phyloP scores from a whole-genome alignment of 495 filamentous ascomycete genomes.

The Daldinia caldariorum region DNA sequence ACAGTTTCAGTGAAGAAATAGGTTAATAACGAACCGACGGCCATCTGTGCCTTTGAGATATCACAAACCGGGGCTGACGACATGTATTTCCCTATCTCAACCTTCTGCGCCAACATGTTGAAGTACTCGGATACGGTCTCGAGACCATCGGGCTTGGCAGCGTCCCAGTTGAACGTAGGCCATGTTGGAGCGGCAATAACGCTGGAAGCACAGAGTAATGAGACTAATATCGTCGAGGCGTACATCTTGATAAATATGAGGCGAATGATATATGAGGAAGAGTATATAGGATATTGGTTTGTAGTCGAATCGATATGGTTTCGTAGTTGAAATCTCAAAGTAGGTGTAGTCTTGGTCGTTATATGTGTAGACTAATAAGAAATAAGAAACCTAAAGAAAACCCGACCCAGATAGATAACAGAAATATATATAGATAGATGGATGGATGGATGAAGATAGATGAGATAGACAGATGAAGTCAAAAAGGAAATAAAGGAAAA shows the following conservation, averaged over 20 bases:
- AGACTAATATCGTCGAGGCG: slow-evolving; percentile 55
- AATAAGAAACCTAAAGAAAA: slow-evolving; percentile 48
- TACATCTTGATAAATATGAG: slow-evolving; percentile 53
- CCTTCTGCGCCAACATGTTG: slow-evolving; percentile 60
- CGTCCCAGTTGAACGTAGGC: slow-evolving; percentile 51
- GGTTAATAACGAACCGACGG: slow-evolving; percentile 51
- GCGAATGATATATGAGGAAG: slow-evolving; percentile 27
- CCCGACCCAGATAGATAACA: slow-evolving; percentile 28
- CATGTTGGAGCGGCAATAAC: slow-evolving; percentile 60
- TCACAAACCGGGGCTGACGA: slow-evolving; percentile 59
- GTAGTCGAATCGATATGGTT: slow-evolving; percentile 34
- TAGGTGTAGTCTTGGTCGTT: slow-evolving; percentile 41
- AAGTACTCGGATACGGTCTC: slow-evolving; percentile 63
- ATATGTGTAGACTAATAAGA: slow-evolving; percentile 44
- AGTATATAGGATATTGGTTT: slow-evolving; percentile 12
- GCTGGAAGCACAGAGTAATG: slow-evolving; percentile 56
- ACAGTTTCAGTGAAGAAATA: slow-evolving; percentile 1
- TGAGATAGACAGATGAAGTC: slow-evolving; percentile 26
- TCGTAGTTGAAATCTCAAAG: slow-evolving; percentile 29
- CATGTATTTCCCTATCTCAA: slow-evolving; percentile 53
- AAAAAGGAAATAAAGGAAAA: slow-evolving; percentile 45
- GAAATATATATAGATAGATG: slow-evolving; percentile 30
- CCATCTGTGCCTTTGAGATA: slow-evolving; percentile 58
- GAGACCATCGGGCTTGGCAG: slow-evolving; percentile 50
- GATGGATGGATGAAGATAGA: slow-evolving; percentile 37